These are phyloP conservation scores for Lumnitzera littorea DNA, from an alignment of 345 rosid genomes.

Conservation along the genomic window DNA sequence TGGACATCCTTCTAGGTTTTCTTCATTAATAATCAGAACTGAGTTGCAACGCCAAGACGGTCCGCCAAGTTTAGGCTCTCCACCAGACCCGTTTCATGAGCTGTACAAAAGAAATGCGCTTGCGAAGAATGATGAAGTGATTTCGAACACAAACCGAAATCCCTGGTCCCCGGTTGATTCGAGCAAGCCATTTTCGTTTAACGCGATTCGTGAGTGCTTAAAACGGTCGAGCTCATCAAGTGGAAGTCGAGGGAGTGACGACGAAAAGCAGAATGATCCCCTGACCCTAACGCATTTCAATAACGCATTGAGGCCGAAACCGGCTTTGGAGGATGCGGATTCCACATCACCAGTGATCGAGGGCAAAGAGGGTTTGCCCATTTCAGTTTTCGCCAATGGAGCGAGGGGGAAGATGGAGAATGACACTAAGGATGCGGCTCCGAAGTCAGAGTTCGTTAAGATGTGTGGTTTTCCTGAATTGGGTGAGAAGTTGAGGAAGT, in stretches of 20 bases:
- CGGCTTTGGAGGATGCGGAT: constrained; percentile 9
- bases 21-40: constrained; percentile 26
- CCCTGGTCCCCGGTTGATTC: constrained; percentile 3
- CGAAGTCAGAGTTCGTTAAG: too few species aligned
- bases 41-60: constrained; percentile 38
- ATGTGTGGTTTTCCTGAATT: too few species aligned
- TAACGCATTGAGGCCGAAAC: constrained; percentile 20
- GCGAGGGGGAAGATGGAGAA: too few species aligned
- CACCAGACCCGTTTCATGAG: constrained; percentile 32
- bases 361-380: constrained; percentile 17
- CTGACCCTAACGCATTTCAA: constrained; percentile 14
- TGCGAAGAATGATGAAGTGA: constrained; percentile 12
- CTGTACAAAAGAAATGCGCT: constrained; percentile 25
- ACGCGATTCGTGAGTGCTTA: constrained; percentile 31
- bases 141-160: constrained; percentile 6
- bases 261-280: constrained; percentile 5
- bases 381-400: constrained; percentile 29
- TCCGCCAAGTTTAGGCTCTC: constrained; percentile 19
- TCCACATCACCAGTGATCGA: too few species aligned
- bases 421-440: too few species aligned
- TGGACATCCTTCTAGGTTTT: neutral
- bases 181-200: neutral
- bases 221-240: constrained; percentile 14
- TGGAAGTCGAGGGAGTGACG: neutral
- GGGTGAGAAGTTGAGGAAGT: too few species aligned